Evolutionary conservation across 2,329 filamentous ascomycete genomes (phyloP).

Genomic region (Thelonectria discophora): DNA sequence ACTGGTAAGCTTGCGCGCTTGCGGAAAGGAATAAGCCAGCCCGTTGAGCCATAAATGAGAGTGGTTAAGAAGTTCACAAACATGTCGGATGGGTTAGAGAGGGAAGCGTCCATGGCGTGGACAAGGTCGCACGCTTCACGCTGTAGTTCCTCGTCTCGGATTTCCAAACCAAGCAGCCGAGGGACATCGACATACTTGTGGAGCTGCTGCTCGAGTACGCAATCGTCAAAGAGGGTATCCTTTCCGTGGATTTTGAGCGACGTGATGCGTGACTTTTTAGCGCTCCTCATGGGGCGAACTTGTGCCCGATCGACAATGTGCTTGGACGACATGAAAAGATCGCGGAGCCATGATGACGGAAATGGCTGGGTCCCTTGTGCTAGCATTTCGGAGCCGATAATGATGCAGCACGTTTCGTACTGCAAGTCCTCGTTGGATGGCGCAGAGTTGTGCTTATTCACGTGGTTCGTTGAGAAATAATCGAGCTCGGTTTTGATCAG

Average conservation of each 20-base stretch:
- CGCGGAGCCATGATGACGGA: slow-evolving; percentile 36
- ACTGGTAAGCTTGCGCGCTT: slow-evolving; percentile 2
- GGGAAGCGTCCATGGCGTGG: slow-evolving; percentile 17
- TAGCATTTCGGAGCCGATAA: slow-evolving; percentile 37
- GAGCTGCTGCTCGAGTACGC: slow-evolving; percentile 30
- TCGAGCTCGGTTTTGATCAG: slow-evolving; percentile 46
- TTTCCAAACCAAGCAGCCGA: slow-evolving; percentile 8
- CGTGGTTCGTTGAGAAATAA: slow-evolving; percentile 31
- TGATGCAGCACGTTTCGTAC: slow-evolving; percentile 38
- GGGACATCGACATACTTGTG: slow-evolving; percentile 11
- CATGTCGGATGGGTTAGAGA: slow-evolving; percentile 3
- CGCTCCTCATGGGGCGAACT: slow-evolving; percentile 31
- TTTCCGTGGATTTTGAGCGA: slow-evolving; percentile 36
- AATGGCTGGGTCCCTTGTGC: background rate
- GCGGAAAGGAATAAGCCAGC: slow-evolving; percentile 22
- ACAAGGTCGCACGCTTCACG: slow-evolving; percentile 30
- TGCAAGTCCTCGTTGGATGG: slow-evolving; percentile 32
- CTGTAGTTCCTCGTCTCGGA: slow-evolving; percentile 30
- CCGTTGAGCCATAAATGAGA: background rate
- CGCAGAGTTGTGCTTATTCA: slow-evolving; percentile 13
- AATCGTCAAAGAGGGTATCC: slow-evolving; percentile 34
- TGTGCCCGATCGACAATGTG: slow-evolving; percentile 28
- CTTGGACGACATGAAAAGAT: slow-evolving; percentile 33
- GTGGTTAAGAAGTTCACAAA: slow-evolving; percentile 9
- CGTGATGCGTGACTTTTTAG: slow-evolving; percentile 27